phyloP scores from a whole-genome alignment of 2,329 filamentous ascomycete species.

The Aspergillus sojae region DNA sequence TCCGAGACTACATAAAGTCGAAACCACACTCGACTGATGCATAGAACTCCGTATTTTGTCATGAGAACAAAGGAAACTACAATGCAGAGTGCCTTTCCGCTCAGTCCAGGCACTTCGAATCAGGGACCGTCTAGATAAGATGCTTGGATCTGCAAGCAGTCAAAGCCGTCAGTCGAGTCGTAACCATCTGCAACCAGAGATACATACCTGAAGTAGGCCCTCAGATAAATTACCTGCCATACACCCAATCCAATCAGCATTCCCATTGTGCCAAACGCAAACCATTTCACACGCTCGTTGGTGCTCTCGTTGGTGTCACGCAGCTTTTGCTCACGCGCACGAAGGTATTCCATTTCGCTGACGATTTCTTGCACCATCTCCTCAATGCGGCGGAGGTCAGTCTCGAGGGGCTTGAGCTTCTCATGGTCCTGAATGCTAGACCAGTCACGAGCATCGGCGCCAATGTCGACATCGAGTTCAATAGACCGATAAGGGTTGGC shows the following conservation, averaged over 20 bases:
- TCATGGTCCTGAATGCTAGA: slow-evolving; percentile 92
- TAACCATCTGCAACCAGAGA: background rate
- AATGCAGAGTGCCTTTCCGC: slow-evolving; percentile 14
- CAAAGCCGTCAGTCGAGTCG: slow-evolving; percentile 7
- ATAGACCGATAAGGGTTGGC: slow-evolving; percentile 67
- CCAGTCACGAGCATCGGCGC: slow-evolving; percentile 98
- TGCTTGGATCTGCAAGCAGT: slow-evolving; percentile 62
- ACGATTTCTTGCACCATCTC: slow-evolving; percentile 89
- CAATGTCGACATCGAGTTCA: slow-evolving; percentile 94
- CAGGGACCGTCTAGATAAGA: slow-evolving; percentile 56
- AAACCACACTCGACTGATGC: slow-evolving; percentile 20
- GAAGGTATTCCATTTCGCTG: slow-evolving; percentile 93
- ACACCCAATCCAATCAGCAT: slow-evolving; percentile 85
- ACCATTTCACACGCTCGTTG: slow-evolving; percentile 98
- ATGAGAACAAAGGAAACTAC: slow-evolving; percentile 21
- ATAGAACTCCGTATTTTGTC: slow-evolving; percentile 26
- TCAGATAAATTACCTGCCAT: slow-evolving; percentile 97
- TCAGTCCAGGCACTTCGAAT: slow-evolving; percentile 7
- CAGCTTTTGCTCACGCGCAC: slow-evolving; percentile 86
- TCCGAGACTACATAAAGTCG: slow-evolving; percentile 21
- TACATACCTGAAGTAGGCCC: slow-evolving; percentile 86
- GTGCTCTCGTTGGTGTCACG: slow-evolving; percentile 99
- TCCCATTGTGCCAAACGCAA: slow-evolving; percentile 89
- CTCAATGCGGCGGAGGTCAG: slow-evolving; percentile 88
- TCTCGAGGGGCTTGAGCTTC: slow-evolving; percentile 97